Percentiles rank a stretch among this genome's conserved stretches.
Conservation (phyloP, 2,329 filamentous ascomycete genomes). For the Alternaria brassicicola region DNA sequence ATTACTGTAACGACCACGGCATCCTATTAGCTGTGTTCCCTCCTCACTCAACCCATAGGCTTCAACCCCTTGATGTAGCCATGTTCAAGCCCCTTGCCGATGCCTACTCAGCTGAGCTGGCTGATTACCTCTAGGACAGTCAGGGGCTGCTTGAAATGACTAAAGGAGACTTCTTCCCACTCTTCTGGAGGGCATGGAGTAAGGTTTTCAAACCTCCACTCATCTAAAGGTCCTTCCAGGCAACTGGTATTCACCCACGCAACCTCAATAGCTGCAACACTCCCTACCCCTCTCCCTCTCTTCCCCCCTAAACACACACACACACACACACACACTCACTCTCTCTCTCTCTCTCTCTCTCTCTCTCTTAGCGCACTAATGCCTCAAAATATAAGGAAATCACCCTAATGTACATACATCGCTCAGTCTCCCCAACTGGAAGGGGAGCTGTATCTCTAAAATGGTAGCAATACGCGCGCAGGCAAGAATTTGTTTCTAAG, state of each 20-base stretch:
- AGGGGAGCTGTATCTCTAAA: constrained; percentile 4
- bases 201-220: not conserved
- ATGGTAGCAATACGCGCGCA: constrained; percentile 5
- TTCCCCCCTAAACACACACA: no score
- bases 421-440: not conserved
- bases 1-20: not conserved
- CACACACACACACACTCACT: not conserved
- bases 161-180: not conserved
- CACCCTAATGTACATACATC: not conserved
- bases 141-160: not conserved
- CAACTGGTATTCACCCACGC: not conserved
- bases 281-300: not conserved
- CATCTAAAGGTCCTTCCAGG: not conserved
- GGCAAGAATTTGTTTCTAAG: constrained; percentile 5
- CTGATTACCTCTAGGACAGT: no score
- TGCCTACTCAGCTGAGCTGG: no score
- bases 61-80: constrained; percentile 3
- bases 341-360: no score
- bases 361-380: not conserved
- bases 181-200: not conserved
- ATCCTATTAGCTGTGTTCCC: constrained; percentile 1
- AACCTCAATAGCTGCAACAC: constrained; percentile 1
- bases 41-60: constrained; percentile 3
- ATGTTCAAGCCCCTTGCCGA: not conserved
- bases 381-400: constrained; percentile 3